Conservation (phyloP, 2,329 filamentous ascomycete genomes). For the Stromatinia cepivora region DNA sequence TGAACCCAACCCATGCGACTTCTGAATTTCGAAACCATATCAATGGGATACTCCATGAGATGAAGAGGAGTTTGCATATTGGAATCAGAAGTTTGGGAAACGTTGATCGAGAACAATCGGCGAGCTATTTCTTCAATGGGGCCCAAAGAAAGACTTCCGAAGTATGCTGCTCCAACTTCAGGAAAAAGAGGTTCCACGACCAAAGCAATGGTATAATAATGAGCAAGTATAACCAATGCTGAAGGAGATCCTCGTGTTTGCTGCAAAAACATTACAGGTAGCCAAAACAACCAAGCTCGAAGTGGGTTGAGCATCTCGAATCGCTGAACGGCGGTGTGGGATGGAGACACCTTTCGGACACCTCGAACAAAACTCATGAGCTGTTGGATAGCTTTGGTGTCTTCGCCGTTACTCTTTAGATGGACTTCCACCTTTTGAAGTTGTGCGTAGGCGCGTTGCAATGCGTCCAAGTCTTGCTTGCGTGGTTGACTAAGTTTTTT, state of each 20-base stretch:
- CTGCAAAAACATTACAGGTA: conserved; percentile 81
- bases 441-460: conserved; percentile 66
- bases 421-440: conserved; percentile 68
- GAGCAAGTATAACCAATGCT: conserved; percentile 73
- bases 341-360: conserved; percentile 68
- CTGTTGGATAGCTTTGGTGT: conserved; percentile 67
- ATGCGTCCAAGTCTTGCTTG: conserved; percentile 69
- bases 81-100: conserved; percentile 56
- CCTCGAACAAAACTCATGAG: conserved; percentile 72
- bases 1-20: conserved; percentile 67
- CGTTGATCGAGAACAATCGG: conserved; percentile 68
- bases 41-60: conserved; percentile 72
- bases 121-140: conserved; percentile 86
- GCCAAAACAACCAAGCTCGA: conserved; percentile 93
- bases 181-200: conserved; percentile 89
- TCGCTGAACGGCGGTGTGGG: conserved; percentile 74
- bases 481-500: conserved; percentile 59
- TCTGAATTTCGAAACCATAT: conserved; percentile 68
- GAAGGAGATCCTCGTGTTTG: conserved; percentile 73
- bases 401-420: conserved; percentile 67
- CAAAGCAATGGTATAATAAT: conserved; percentile 87
- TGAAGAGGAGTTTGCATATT: conserved; percentile 62
- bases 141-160: conserved; percentile 73
- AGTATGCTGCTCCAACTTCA: conserved; percentile 86
- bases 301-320: conserved; percentile 88